Percentiles rank a stretch among this genome's conserved stretches.
These are phyloP conservation scores for Exophiala xenobiotica DNA, from an alignment of 2,329 filamentous ascomycete genomes.

Conservation along the genomic window DNA sequence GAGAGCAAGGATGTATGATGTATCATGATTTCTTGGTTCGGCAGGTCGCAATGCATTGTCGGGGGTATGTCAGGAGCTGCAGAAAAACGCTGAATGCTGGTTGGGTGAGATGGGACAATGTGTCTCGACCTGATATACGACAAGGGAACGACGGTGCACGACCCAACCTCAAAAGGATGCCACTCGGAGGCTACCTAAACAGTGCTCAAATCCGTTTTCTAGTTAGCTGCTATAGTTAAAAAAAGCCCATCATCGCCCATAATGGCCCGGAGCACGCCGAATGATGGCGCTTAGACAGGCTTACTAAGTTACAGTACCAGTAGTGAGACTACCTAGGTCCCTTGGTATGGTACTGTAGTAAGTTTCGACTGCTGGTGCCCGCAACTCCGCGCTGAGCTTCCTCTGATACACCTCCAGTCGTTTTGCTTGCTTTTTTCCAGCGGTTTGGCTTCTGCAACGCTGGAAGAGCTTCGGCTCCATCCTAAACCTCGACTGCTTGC, in stretches of 20 bases:
- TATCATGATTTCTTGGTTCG: conserved; percentile 1
- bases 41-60: neutral
- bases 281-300: neutral
- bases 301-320: neutral
- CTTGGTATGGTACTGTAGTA: too few species aligned
- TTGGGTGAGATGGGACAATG: neutral
- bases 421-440: neutral
- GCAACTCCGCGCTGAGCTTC: too few species aligned
- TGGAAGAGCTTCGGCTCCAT: neutral
- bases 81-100: neutral
- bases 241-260: too few species aligned
- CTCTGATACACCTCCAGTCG: too few species aligned
- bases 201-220: too few species aligned
- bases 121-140: conserved; percentile 1
- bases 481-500: neutral
- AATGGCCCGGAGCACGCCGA: neutral
- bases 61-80: neutral
- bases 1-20: neutral
- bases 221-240: too few species aligned
- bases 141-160: too few species aligned
- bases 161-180: too few species aligned
- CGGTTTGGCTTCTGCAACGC: neutral
- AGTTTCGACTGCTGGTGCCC: too few species aligned
- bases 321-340: too few species aligned
- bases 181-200: too few species aligned